Conservation (phyloP, 2,329 filamentous ascomycete genomes). For the Didymella keratinophila region DNA sequence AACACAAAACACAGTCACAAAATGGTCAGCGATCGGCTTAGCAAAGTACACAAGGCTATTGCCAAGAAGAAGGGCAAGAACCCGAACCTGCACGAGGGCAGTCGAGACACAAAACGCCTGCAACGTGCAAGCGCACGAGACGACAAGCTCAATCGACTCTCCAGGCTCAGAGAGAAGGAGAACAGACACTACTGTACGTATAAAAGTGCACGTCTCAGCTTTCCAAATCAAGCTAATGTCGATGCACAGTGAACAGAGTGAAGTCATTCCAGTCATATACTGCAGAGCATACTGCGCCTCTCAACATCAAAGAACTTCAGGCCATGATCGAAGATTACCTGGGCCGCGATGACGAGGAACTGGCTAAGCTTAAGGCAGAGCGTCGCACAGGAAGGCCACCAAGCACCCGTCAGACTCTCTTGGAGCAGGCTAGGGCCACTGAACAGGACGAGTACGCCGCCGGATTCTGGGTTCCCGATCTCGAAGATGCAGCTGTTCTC, state of each 20-base stretch:
- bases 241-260: slow-evolving; percentile 67
- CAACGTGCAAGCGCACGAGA: slow-evolving; percentile 82
- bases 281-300: slow-evolving; percentile 58
- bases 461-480: slow-evolving; percentile 87
- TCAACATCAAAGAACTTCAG: slow-evolving; percentile 64
- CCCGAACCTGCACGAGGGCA: slow-evolving; percentile 83
- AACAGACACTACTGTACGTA: slow-evolving; percentile 75
- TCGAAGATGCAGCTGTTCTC: slow-evolving; percentile 72
- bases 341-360: slow-evolving; percentile 75
- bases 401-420: slow-evolving; percentile 76
- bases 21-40: slow-evolving; percentile 65
- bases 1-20: slow-evolving; percentile 23
- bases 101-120: slow-evolving; percentile 82
- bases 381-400: slow-evolving; percentile 82
- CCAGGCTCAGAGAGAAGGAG: slow-evolving; percentile 72
- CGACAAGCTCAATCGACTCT: slow-evolving; percentile 78
- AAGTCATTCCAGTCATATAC: slow-evolving; percentile 75
- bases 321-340: slow-evolving; percentile 55
- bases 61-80: slow-evolving; percentile 83
- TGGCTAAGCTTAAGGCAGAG: slow-evolving; percentile 69
- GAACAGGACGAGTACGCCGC: slow-evolving; percentile 82
- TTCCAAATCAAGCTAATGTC: background rate
- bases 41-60: slow-evolving; percentile 89
- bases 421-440: slow-evolving; percentile 73
- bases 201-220: too few relatives aligned